Evolutionary conservation across 345 rosid species (phyloP), one percentile per base, ranked within the genome.

Genomic region (Cardamine resedifolia): DNA sequence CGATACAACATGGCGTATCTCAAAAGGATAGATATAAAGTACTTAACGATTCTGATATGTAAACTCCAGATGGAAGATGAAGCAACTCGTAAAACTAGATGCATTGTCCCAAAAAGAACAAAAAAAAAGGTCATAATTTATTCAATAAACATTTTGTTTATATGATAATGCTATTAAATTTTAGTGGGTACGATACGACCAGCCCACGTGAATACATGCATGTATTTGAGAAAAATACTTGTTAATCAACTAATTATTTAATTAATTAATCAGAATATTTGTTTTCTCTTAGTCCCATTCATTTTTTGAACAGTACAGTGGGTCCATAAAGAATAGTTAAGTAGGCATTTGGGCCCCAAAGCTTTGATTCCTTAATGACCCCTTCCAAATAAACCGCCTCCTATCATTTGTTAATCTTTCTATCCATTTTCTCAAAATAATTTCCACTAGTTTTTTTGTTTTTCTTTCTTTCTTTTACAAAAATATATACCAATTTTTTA

Each of bases 121-220:
- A 16, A 15, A 30, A 15, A 30, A 23, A 45, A 5, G 26, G 11
- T 21, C 6, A 41, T 27, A 51, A 18, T 39, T n/a, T 36, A 34
- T 36, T 58, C 18, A 24, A 57, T 26, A n/a, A 64, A 16, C 30
- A 23, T 45, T 49, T 16, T 67, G 66, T 14, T 57, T 75, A 52
- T 41, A 75, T 68, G 69, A 75, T 75, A 68, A 66, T 66, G 45
- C 23, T 75, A 59, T 60, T 75, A 50, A 49, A 59, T 43, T 59
- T 30, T 3, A 68, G 74, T 75, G 27, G 78, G 45, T 38, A 59
- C 68, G 78, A 58, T 68, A 16, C 63, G 69, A 75, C 78, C 74
- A 68, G 41, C 49, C 74, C 78, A 75, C 74, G 74, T 75, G 78
- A 67, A 24, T 31, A 44, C 57, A 51, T 75, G 78, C 78, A 75